A percentile compares a stretch with the other conserved stretches of the same genome.
phyloP scores from a whole-genome alignment of 2,329 filamentous ascomycete genomes.

The Nemania bipapillata region DNA sequence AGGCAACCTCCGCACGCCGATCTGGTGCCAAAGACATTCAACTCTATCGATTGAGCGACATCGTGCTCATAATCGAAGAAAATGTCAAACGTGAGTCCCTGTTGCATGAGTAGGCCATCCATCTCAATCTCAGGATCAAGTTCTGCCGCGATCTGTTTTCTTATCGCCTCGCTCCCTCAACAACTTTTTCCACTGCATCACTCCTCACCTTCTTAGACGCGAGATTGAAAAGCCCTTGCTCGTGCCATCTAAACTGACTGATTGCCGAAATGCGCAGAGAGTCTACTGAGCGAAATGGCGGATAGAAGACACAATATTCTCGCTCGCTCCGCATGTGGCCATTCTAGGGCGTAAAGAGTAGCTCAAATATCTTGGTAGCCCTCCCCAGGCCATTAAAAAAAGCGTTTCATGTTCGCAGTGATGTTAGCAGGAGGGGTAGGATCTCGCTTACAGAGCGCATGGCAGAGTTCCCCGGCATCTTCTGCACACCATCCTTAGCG shows the following conservation, averaged over 20 bases:
- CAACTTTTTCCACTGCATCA: constrained; percentile 38
- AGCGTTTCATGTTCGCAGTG: constrained; percentile 52
- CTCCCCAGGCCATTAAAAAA: constrained; percentile 46
- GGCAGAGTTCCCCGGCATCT: constrained; percentile 41
- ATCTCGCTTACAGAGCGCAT: constrained; percentile 52
- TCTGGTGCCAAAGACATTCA: constrained; percentile 59
- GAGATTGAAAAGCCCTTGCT: constrained; percentile 48
- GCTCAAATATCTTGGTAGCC: constrained; percentile 37
- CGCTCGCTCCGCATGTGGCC: constrained; percentile 52
- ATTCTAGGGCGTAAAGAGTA: constrained; percentile 58
- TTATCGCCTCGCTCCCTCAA: constrained; percentile 38
- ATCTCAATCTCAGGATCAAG: constrained; percentile 40
- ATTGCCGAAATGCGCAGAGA: constrained; percentile 51
- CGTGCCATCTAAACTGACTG: constrained; percentile 58
- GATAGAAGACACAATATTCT: constrained; percentile 59
- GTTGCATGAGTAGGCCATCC: constrained; percentile 49
- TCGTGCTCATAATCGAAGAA: constrained; percentile 50
- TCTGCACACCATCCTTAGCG: constrained; percentile 55
- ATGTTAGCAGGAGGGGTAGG: constrained; percentile 55
- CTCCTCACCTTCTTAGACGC: constrained; percentile 11
- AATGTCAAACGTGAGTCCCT: constrained; percentile 60
- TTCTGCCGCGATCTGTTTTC: constrained; percentile 47
- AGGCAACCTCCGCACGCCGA: constrained; percentile 59
- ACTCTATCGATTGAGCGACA: constrained; percentile 54
- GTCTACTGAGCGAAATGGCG: constrained; percentile 44